phyloP scores from a whole-genome alignment of 495 filamentous ascomycete species.

The Letharia columbiana region DNA sequence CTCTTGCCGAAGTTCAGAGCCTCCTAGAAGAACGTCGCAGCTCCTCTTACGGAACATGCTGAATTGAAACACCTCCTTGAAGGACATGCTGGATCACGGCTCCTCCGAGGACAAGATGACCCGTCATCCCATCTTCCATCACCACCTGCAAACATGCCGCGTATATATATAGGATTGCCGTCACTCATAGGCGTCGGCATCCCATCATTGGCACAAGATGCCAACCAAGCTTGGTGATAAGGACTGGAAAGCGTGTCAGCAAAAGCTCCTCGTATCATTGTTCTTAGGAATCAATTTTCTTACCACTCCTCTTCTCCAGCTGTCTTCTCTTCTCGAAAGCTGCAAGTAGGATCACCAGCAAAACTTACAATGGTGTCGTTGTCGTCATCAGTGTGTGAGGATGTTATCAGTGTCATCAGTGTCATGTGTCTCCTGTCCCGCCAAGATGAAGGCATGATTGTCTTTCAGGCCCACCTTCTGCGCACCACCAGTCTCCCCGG shows the following conservation, averaged over 20 bases:
- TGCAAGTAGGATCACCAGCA: background rate
- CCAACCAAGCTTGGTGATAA: background rate
- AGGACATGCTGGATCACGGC: background rate
- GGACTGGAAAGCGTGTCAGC: background rate
- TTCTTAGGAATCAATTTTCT: background rate
- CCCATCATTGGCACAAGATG: slow-evolving; percentile 26
- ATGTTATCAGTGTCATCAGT: no score
- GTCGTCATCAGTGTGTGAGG: no score
- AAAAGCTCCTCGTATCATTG: background rate
- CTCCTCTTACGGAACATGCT: no score
- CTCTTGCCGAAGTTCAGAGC: background rate
- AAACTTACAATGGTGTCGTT: background rate
- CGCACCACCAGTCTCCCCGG: no score
- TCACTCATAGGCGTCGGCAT: slow-evolving; percentile 32
- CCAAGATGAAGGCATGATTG: no score
- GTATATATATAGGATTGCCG: slow-evolving; percentile 18
- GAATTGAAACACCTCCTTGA: no score
- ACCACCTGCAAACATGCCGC: slow-evolving; percentile 38
- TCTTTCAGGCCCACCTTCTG: no score
- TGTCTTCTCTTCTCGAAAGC: background rate
- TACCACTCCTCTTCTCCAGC: background rate
- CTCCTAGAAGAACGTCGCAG: no score
- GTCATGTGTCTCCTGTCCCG: no score
- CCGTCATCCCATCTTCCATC: slow-evolving; percentile 54
- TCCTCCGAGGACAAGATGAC: background rate